Percentiles rank a stretch among this genome's conserved stretches.
phyloP scores from a whole-genome alignment of 2,329 filamentous ascomycete species.

The Ceratocystis cubensis region DNA sequence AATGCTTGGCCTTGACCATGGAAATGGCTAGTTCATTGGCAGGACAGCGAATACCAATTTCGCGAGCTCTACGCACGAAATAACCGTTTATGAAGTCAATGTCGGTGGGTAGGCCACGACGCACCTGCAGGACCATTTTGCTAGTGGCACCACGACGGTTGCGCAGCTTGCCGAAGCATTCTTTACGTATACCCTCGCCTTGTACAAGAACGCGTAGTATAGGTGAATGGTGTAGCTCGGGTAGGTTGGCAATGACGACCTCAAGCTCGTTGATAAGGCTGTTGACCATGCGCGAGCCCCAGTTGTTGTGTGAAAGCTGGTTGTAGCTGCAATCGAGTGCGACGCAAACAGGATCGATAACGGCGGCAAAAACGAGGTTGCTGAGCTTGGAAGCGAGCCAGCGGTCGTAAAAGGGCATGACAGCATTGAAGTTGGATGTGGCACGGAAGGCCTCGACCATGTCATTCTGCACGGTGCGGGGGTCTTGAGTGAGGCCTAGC shows the following conservation, averaged over 20 bases:
- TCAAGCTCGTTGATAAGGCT: slow-evolving; percentile 63
- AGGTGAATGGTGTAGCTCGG: slow-evolving; percentile 54
- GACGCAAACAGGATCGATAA: slow-evolving; percentile 72
- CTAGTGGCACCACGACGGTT: slow-evolving; percentile 42
- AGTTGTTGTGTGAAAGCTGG: slow-evolving; percentile 53
- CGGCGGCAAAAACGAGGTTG: slow-evolving; percentile 58
- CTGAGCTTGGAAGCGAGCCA: slow-evolving; percentile 67
- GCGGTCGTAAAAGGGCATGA: slow-evolving; percentile 32
- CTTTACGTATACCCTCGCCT: slow-evolving; percentile 47
- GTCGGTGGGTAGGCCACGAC: slow-evolving; percentile 53
- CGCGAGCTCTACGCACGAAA: slow-evolving; percentile 59
- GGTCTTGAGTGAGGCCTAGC: slow-evolving; percentile 13
- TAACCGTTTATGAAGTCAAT: slow-evolving; percentile 83
- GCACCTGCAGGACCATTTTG: slow-evolving; percentile 55
- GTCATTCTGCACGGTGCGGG: slow-evolving; percentile 12
- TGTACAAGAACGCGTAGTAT: slow-evolving; percentile 46
- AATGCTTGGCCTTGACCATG: slow-evolving; percentile 58
- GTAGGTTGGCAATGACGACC: slow-evolving; percentile 56
- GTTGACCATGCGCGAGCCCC: slow-evolving; percentile 53
- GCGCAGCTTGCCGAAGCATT: slow-evolving; percentile 45
- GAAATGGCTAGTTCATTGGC: slow-evolving; percentile 61
- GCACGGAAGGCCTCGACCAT: slow-evolving; percentile 18
- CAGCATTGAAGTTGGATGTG: slow-evolving; percentile 19
- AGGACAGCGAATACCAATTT: slow-evolving; percentile 58
- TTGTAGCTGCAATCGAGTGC: slow-evolving; percentile 67